Evolutionary conservation across 2,329 filamentous ascomycete genomes (phyloP).

Genomic region (Sporothrix mexicana): DNA sequence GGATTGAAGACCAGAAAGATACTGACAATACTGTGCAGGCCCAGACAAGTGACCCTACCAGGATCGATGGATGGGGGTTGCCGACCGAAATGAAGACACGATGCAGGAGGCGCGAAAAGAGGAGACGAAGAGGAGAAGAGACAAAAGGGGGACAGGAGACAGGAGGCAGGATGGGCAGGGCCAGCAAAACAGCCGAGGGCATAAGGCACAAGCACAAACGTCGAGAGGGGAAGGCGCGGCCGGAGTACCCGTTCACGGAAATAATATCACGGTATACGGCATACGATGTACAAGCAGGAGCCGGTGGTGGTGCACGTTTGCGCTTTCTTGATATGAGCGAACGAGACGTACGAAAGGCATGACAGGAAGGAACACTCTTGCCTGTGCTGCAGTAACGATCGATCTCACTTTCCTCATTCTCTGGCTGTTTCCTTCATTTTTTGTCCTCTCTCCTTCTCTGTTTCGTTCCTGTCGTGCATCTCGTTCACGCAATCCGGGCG

Average conservation of each 20-base stretch:
- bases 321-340: slow-evolving; percentile 13
- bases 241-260: slow-evolving; percentile 12
- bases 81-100: slow-evolving; percentile 27
- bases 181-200: slow-evolving; percentile 21
- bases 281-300: not conserved
- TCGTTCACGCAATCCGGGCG: slow-evolving; percentile 2
- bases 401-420: not conserved
- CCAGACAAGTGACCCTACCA: slow-evolving; percentile 5
- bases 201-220: not conserved
- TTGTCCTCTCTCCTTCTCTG: not conserved
- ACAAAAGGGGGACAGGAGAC: not conserved
- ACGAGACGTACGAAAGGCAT: not conserved
- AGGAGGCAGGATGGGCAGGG: not conserved
- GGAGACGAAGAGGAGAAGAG: not conserved
- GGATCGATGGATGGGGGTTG: not conserved
- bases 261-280: slow-evolving; percentile 12
- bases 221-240: not conserved
- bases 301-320: not conserved
- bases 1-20: not conserved
- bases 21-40: not conserved
- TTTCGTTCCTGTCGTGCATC: not conserved
- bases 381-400: slow-evolving; percentile 10
- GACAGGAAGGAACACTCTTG: not conserved
- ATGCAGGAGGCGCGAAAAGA: slow-evolving; percentile 29
- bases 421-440: not conserved